Conservation (phyloP, 306 rosid species). For the Vigna radiata region DNA sequence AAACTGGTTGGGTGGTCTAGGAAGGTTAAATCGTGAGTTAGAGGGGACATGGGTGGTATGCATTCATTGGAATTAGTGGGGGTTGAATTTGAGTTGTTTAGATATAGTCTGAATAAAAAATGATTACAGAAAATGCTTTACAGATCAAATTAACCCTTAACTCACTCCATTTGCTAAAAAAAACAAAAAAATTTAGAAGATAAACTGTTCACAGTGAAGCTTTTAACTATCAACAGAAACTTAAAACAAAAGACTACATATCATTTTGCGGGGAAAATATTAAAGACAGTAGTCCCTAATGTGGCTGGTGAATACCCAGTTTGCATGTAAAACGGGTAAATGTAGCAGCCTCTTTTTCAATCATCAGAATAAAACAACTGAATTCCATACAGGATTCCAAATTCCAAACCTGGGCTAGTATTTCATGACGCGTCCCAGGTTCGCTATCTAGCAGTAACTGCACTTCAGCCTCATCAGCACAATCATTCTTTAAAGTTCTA, state of each 20-base stretch:
- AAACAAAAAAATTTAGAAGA: background rate
- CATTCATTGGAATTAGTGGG: too few species aligned
- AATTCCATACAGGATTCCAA: slow-evolving; percentile 24
- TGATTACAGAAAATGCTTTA: background rate
- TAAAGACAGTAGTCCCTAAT: slow-evolving; percentile 15
- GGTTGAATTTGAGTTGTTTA: too few species aligned
- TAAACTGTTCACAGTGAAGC: background rate
- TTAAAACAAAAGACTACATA: background rate
- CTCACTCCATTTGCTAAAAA: background rate
- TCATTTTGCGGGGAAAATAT: background rate
- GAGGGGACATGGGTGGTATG: too few species aligned
- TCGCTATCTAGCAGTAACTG: slow-evolving; percentile 48
- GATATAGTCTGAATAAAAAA: background rate
- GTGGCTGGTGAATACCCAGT: slow-evolving; percentile 3
- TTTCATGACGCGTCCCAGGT: slow-evolving; percentile 63
- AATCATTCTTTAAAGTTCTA: slow-evolving; percentile 53
- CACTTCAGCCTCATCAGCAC: slow-evolving; percentile 39
- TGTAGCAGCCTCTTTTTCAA: slow-evolving; percentile 15
- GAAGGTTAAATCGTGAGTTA: too few species aligned
- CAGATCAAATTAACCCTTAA: background rate
- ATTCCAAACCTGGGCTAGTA: slow-evolving; percentile 64
- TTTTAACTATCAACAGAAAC: slow-evolving; percentile 11
- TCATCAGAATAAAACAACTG: background rate
- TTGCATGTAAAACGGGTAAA: slow-evolving; percentile 17
- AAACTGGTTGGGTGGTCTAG: too few species aligned